These are phyloP conservation scores for Graphilbum fragrans DNA, from an alignment of 2,329 filamentous ascomycete species.

Conservation along the genomic window DNA sequence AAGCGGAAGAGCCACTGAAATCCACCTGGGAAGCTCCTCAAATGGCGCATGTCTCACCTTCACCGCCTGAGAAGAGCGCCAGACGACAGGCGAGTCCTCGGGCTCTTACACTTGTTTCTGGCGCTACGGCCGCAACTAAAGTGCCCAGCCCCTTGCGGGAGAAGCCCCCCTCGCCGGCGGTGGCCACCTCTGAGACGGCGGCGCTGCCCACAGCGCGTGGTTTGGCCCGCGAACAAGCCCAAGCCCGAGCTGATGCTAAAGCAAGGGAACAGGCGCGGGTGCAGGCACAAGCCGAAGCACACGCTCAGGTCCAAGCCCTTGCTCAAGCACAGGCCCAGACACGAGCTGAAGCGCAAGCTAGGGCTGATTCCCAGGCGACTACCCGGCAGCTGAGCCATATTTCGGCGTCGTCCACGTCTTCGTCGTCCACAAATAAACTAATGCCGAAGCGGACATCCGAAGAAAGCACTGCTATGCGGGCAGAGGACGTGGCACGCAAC, in stretches of 20 bases:
- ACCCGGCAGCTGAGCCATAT: constrained; percentile 28
- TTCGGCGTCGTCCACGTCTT: constrained; percentile 35
- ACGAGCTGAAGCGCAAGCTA: constrained; percentile 1
- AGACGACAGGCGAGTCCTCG: not conserved
- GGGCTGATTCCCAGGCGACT: not conserved
- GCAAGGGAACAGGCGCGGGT: not conserved
- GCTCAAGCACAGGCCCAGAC: not conserved
- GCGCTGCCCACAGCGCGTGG: not conserved
- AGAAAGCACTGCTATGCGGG: constrained; percentile 34
- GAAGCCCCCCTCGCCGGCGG: not conserved
- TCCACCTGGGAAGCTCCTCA: constrained; percentile 12
- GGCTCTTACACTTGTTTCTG: not conserved
- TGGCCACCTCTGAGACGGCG: not conserved
- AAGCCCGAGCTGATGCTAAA: constrained; percentile 13
- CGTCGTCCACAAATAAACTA: constrained; percentile 35
- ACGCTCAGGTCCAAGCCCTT: not conserved
- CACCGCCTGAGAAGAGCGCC: not conserved
- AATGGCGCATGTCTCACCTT: not conserved
- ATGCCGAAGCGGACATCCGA: constrained; percentile 46
- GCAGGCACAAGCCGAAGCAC: constrained; percentile 1
- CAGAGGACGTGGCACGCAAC: constrained; percentile 51
- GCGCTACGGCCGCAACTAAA: not conserved
- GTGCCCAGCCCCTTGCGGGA: not conserved
- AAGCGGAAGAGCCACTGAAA: constrained; percentile 21
- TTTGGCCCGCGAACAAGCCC: constrained; percentile 8